Evolutionary conservation across 257 asterid species (phyloP), one percentile per base, ranked within the genome.

Genomic region (Ehretia macrophylla): DNA sequence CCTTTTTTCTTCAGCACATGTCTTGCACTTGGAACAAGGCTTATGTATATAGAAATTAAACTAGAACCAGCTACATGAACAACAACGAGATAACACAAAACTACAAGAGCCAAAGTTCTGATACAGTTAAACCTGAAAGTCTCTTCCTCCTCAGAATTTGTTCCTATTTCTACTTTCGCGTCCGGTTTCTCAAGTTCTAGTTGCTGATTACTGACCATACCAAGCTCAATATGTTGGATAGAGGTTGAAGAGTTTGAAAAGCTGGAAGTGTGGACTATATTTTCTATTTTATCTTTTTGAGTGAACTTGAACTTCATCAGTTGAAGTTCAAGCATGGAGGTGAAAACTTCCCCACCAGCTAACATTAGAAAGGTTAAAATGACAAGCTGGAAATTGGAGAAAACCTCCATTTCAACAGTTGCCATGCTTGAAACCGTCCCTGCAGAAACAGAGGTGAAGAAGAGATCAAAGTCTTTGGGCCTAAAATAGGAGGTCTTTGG

Each of bases 371-470:
- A 3, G 21, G 77, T 79, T 5, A 79, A 17, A 22, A 83, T 12
- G 8, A 79, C 16, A 20, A 83, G 84, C 22, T 83, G 89, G 11
- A 50, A 13, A 32, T 70, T 56, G 47, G 89, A 79, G 39, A 83
- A 79, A n/a, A 59, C 68, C 65, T 77, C 89, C 86, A 79, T 83
- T 51, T 83, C 86, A 0, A 77, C 51, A 0, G 84, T 70, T 32
- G 86, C 65, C 75, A 77, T 65, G 73, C 89, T 83, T 0, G 89
- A 74, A 46, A 79, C 77, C 0, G 84, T 79, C 14, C 17, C 18
- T 4, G 84, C 66, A 0, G 89, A 83, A 0, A 72, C 82, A 1
- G 82, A 69, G 0, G 78, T 83, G 80, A 77, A 83, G 21, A 79
- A 62, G 8, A 83, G 22, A 51, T 79, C 89, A 0, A 77, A 8